Evolutionary conservation across 306 rosid species (phyloP).

Genomic region (Pterocarpus santalinus): DNA sequence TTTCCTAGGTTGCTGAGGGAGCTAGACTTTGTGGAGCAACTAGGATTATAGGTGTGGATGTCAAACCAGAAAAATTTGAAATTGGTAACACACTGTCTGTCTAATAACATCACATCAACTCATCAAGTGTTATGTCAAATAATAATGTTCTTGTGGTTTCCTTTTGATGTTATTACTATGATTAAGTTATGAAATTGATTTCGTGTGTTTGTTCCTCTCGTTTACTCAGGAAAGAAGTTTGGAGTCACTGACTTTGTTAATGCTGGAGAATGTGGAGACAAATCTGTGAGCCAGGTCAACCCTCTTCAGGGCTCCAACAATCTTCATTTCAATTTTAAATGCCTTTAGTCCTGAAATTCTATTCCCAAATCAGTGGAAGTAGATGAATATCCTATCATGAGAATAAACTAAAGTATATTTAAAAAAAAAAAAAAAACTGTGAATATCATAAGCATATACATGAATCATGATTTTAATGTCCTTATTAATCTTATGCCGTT

Average conservation of each 20-base stretch:
- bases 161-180: slow-evolving; percentile 2
- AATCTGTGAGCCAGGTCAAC: slow-evolving; percentile 79
- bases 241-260: slow-evolving; percentile 79
- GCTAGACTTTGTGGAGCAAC: slow-evolving; percentile 88
- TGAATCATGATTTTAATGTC: neutral
- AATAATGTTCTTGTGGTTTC: neutral
- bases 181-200: slow-evolving; percentile 3
- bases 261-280: slow-evolving; percentile 56
- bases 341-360: no score
- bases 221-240: slow-evolving; percentile 70
- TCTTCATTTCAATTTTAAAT: neutral
- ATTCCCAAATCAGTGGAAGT: no score
- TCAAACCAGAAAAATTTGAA: slow-evolving; percentile 72
- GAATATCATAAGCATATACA: no score
- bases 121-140: slow-evolving; percentile 1
- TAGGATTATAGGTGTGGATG: slow-evolving; percentile 84
- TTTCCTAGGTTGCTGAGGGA: slow-evolving; percentile 85
- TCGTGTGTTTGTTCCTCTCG: neutral
- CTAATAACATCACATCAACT: neutral
- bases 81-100: slow-evolving; percentile 54
- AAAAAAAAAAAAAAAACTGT: no score
- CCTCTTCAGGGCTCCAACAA: slow-evolving; percentile 2
- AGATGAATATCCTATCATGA: no score
- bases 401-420: no score
- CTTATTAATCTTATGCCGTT: neutral